Conservation (phyloP, 495 filamentous ascomycete genomes). For the Lasiosphaeriaceae sp. region DNA sequence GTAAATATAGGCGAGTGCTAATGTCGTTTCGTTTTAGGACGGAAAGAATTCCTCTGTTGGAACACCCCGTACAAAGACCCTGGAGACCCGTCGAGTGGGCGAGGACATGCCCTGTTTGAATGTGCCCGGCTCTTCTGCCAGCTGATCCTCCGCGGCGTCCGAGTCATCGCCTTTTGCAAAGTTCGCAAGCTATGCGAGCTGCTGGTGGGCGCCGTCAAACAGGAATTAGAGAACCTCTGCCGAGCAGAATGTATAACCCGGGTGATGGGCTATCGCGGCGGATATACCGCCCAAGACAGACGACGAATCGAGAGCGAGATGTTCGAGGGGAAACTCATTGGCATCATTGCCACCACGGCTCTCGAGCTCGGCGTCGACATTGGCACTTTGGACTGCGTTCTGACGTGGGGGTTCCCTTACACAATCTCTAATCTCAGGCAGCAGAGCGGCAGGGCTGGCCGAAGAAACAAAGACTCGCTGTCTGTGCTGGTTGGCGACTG, state of each 20-base stretch:
- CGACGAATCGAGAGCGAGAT: conserved; percentile 90
- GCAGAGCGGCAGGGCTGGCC: conserved; percentile 89
- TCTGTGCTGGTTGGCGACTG: conserved; percentile 89
- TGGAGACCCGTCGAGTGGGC: conserved; percentile 76
- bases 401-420: conserved; percentile 93
- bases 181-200: conserved; percentile 85
- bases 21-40: conserved; percentile 29
- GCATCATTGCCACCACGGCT: conserved; percentile 90
- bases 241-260: conserved; percentile 68
- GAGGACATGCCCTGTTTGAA: conserved; percentile 78
- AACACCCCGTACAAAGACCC: conserved; percentile 96
- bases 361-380: conserved; percentile 95
- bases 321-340: conserved; percentile 92
- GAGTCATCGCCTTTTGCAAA: conserved; percentile 91
- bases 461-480: conserved; percentile 90
- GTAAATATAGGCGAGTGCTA: no score
- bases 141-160: conserved; percentile 79
- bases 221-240: conserved; percentile 68
- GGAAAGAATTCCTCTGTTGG: conserved; percentile 97
- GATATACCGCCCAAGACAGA: conserved; percentile 92
- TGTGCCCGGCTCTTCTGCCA: conserved; percentile 87
- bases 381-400: conserved; percentile 87
- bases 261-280: conserved; percentile 94
- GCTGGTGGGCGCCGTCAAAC: conserved; percentile 73
- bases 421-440: conserved; percentile 91